Evolutionary conservation across 768 basidiomycete species (phyloP), one percentile per base, ranked within the genome.

Genomic region (Suillus weaverae): DNA sequence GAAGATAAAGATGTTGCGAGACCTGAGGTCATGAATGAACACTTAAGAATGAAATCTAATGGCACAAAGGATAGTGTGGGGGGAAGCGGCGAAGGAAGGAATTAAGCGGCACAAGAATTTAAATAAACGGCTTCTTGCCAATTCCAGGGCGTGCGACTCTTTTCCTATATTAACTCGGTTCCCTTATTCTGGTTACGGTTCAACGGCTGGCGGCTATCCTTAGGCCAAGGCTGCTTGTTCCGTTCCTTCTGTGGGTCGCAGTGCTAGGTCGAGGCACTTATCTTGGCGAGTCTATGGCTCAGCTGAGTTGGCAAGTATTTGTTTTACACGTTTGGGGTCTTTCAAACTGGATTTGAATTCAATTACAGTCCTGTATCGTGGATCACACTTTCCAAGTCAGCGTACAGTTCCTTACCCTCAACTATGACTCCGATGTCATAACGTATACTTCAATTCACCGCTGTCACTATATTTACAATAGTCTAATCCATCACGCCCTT

Each of bases 21-120:
- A 13, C 67, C 14, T n/a, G 60, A 62, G 22, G 26, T 62, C 64
- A 66, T 70, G 26, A 26, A 26, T 26, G 26, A 26, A 26, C 26
- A 26, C 26, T 26, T 26, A 2, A 26, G 26, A 26, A 26, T 26
- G 26, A 53, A 9, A 32, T 32, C 18, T 53, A 33, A 11, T 53
- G 10, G 30, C 16, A 53, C 51, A 51, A 51, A 32, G 50, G 26
- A 26, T 26, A 50, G 50, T 30, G 16, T 9, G 32, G 20, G 53
- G 51, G 33, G 3, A n/a, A n/a, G 26, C 11, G 53, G 53, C 32
- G 53, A 54, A 4, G 32, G 33, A 11, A 35, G 35, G 53, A 35
- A 32, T 53, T 30, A 53, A 54, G 53, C n/a, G 53, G 53, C 53
- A 54, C 51, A 11, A 54, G 33, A 54, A n/a, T 54, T 54, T 54